phyloP scores from a whole-genome alignment of 78 protist genomes.

The Emiliania huxleyi region DNA sequence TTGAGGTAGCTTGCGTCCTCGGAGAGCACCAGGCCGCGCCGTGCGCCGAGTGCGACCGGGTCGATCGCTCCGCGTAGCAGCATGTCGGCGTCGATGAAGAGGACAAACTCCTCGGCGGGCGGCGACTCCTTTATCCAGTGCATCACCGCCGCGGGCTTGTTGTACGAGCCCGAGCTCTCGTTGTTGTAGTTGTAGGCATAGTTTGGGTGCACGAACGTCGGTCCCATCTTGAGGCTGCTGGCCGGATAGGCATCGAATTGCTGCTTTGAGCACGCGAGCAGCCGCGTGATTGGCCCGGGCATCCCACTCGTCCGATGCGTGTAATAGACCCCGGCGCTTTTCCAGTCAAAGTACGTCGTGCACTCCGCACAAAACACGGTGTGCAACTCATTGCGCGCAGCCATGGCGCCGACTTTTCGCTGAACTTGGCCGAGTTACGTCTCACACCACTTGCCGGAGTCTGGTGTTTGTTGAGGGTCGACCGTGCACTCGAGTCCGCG shows the following conservation, averaged over 20 bases:
- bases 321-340: not conserved
- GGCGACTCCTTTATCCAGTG: not conserved
- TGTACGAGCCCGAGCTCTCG: constrained; percentile 4
- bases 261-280: not conserved
- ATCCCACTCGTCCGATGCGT: not conserved
- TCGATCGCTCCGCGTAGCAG: not conserved
- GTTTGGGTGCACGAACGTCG: not conserved
- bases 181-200: not conserved
- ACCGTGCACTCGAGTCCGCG: too few species aligned
- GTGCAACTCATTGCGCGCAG: too few species aligned
- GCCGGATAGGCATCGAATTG: not conserved
- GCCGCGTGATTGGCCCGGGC: constrained; percentile 1
- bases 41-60: not conserved
- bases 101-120: not conserved
- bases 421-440: too few species aligned
- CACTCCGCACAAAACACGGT: not conserved
- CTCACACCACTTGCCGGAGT: too few species aligned
- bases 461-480: too few species aligned
- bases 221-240: not conserved
- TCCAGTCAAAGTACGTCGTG: not conserved
- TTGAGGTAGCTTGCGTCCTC: not conserved
- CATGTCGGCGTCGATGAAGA: constrained; percentile 19
- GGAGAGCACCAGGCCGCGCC: not conserved
- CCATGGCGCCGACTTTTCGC: too few species aligned
- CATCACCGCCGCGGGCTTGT: constrained; percentile 3